Evolutionary conservation across 257 asterid species (phyloP), one percentile per base, ranked within the genome.

Genomic region (Solanum microdontum): DNA sequence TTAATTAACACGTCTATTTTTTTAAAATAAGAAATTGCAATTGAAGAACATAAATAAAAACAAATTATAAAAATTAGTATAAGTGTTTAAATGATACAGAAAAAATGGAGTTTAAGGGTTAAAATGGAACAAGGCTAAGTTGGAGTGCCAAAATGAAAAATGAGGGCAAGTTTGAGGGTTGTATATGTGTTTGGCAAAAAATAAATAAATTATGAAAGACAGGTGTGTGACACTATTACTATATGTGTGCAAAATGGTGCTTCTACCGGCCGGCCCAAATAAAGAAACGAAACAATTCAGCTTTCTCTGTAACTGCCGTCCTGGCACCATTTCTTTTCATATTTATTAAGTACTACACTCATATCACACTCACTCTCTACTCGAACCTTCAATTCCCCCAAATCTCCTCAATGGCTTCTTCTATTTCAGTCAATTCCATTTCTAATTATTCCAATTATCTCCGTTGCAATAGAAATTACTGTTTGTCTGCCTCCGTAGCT

Each of bases 331-430:
- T 37, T 26, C 8, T 51, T 45, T 43, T 82, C 68, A 36, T 83
- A 75, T 14, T 8, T 51, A 51, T 19, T 51, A 6, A 17, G n/a
- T 51, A 51, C n/a, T 51, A 55, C 23, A 19, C 85, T 28, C 11
- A 45, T 28, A 15, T 76, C 21, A 70, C 51, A 40, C 39, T 74
- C 68, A 48, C 55, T 34, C 48, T 51, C 28, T 48, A 79, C 33
- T 68, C 64, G 17, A 43, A 34, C 55, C 45, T 58, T 83, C 32
- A 33, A 37, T 11, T 30, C n/a, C 39, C 70, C 39, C 6, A 17
- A 24, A 8, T 17, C 62, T 5, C 28, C 1, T 45, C 89, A 30
- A 92, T 93, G 94, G 90, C 93, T 60, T 88, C 91, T 84, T 89
- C 92, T 13, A 33, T 91, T 66, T 43, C 92, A 11, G 62, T 77